Conservation (phyloP, 1,284 basidiomycete genomes). For the Fomitopsis betulina region DNA sequence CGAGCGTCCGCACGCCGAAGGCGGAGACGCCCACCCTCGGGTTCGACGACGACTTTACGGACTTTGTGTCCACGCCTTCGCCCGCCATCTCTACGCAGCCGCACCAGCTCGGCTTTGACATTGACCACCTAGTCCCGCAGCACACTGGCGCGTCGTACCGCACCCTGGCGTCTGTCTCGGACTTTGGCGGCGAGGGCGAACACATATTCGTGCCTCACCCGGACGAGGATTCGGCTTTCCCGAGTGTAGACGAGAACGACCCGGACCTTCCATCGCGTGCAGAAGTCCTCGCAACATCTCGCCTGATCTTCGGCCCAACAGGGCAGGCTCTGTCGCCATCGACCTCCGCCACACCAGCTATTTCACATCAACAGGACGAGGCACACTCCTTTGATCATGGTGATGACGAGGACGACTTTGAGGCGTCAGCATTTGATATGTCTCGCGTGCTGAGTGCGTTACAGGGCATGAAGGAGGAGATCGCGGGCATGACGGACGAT, state of each 20-base stretch:
- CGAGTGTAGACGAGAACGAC: constrained; percentile 25
- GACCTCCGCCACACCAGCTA: not conserved
- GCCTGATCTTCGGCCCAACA: constrained; percentile 48
- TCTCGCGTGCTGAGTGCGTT: constrained; percentile 56
- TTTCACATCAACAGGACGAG: not conserved
- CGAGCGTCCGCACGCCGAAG: constrained; percentile 20
- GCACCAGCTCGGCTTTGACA: constrained; percentile 9
- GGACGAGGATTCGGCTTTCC: constrained; percentile 4
- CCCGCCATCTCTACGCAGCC: constrained; percentile 12
- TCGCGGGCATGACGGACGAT: constrained; percentile 60
- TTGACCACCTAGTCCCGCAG: constrained; percentile 23
- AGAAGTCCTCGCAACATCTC: constrained; percentile 50
- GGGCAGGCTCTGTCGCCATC: constrained; percentile 6
- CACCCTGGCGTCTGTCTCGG: constrained; percentile 45
- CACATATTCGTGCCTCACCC: constrained; percentile 7
- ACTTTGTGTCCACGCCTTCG: constrained; percentile 49
- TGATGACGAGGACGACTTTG: constrained; percentile 25
- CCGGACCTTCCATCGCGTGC: constrained; percentile 42
- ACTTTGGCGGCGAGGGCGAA: constrained; percentile 31
- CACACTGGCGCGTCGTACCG: constrained; percentile 39
- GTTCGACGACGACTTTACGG: constrained; percentile 78
- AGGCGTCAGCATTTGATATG: constrained; percentile 51
- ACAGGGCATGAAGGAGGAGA: constrained; percentile 70
- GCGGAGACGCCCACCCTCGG: constrained; percentile 19
- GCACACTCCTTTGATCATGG: constrained; percentile 16